These are phyloP conservation scores for Leccinum obscurum DNA, from an alignment of 768 basidiomycete genomes.

Conservation along the genomic window DNA sequence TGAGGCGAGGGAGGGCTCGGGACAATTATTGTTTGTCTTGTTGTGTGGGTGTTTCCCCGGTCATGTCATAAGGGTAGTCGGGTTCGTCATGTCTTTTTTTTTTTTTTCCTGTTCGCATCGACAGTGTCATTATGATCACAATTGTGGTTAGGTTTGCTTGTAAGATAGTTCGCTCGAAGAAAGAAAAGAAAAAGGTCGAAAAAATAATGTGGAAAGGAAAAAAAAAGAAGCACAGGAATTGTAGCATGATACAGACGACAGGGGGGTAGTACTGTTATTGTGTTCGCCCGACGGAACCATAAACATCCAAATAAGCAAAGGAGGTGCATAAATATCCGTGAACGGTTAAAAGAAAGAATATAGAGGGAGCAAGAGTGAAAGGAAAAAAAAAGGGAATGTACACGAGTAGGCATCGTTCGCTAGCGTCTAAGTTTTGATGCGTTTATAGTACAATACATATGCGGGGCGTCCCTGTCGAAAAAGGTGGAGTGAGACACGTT, in stretches of 20 bases:
- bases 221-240: constrained; percentile 7
- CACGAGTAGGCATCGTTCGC: background rate
- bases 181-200: background rate
- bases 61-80: background rate
- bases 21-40: background rate
- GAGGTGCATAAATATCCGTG: constrained; percentile 1
- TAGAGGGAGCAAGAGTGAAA: background rate
- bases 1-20: constrained; percentile 1
- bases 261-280: constrained; percentile 17
- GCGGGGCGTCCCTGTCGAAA: constrained; percentile 57
- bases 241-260: constrained; percentile 22
- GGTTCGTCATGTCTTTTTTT: background rate
- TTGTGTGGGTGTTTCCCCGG: background rate
- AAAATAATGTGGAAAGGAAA: background rate
- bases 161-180: constrained; percentile 24
- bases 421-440: constrained; percentile 37
- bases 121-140: background rate
- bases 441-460: constrained; percentile 82
- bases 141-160: constrained; percentile 33
- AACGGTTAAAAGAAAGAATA: background rate
- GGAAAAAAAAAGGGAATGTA: background rate
- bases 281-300: constrained; percentile 4
- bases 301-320: background rate
- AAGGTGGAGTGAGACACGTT: constrained; percentile 21
- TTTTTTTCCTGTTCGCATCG: constrained; percentile 1